These are phyloP conservation scores for Beta vulgaris DNA, from an alignment of 148 eudicot genomes.

Conservation along the genomic window DNA sequence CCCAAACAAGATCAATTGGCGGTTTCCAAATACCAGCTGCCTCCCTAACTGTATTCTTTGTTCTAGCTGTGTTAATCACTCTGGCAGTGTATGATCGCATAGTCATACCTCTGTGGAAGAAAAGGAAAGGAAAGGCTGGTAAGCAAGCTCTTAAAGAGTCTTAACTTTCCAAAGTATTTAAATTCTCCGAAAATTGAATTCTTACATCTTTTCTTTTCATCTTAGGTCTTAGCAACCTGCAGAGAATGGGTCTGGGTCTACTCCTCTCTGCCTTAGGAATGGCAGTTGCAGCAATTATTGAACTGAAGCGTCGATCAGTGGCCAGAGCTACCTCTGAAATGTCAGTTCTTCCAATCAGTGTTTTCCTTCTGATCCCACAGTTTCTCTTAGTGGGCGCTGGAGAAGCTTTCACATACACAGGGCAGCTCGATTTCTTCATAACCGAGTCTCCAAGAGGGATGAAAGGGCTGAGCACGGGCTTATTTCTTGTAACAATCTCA, in stretches of 20 bases:
- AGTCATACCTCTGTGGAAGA: conserved; percentile 54
- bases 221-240: conserved; percentile 54
- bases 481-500: conserved; percentile 55
- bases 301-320: conserved; percentile 41
- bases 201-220: background rate
- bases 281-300: conserved; percentile 56
- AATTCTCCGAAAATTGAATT: background rate
- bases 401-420: conserved; percentile 73
- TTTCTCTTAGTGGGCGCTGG: conserved; percentile 67
- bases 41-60: conserved; percentile 63
- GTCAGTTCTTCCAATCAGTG: conserved; percentile 49
- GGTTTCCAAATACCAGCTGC: conserved; percentile 63
- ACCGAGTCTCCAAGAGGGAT: conserved; percentile 65
- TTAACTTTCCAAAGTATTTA: background rate
- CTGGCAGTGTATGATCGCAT: conserved; percentile 56
- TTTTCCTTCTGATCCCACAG: conserved; percentile 57
- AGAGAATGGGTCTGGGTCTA: conserved; percentile 56
- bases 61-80: conserved; percentile 46
- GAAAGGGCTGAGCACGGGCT: conserved; percentile 76
- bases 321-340: conserved; percentile 26
- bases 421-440: conserved; percentile 73
- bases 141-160: conserved; percentile 5
- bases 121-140: conserved; percentile 56
- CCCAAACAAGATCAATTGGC: no score
- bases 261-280: conserved; percentile 51